Evolutionary conservation across 1,139 yeast genomes (phyloP), one percentile per base, ranked within the genome.

Genomic region (Pichia inconspicua): DNA sequence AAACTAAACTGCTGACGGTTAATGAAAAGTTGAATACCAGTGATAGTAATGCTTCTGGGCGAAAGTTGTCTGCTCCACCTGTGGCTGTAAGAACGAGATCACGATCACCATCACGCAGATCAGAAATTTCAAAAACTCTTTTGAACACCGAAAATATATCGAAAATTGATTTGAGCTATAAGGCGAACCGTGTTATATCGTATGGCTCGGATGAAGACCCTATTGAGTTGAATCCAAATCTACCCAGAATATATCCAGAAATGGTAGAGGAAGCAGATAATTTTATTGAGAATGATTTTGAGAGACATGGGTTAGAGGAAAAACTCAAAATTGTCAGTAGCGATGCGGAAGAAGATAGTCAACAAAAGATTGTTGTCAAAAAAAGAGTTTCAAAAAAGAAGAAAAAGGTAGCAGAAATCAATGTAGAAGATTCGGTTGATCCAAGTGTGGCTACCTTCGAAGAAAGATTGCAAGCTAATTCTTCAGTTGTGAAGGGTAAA

Each of bases 91-190:
- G 57, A 34, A 54, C 58, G 2, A 49, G 64, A 34, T 54, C 62
- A 3, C 48, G 56, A 22, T 59, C 64, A n/a, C 63, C 62, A 22
- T 53, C 55, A 14, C 49, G 63, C 38, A 55, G 53, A 35, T 54
- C 50, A 12, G 55, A 58, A 5, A 45, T 58, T 15, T 57, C 52
- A 3, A 54, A 53, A 3, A 51, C 56, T 4, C 49, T 43, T 7
- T 30, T 58, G 19, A 48, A 50, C 14, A 46, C 48, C 37, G 49
- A 53, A 14, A 56, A 60, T 44, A 53, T 61, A 31, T 56, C 58
- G 1, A 61, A 58, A 10, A 35, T 40, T 8, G 51, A 58, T 4
- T 52, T 62, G 2, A 54, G 60, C 30, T 54, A 59, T 42, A 58
- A 47, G 19, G 53, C 55, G 8, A 51, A 61, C 15, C 52, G 64